Base-by-base conservation (phyloP, 2,329 filamentous ascomycete genomes). In the Sporothrix variecibatus region DNA sequence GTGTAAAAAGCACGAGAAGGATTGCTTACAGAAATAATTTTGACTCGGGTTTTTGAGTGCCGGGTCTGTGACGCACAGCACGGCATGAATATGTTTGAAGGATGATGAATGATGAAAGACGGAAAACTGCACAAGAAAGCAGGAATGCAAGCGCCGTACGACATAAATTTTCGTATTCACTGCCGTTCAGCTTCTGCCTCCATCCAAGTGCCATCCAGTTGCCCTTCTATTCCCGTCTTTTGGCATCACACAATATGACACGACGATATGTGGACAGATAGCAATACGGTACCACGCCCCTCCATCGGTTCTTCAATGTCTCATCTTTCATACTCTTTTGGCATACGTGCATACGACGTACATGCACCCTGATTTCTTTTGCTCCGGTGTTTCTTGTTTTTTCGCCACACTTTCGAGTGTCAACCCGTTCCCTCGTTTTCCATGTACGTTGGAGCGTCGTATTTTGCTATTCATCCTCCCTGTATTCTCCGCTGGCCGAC, bases 401-500 rank as follows among this genome's bases (percentile, higher is more conserved):
- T 26, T 62, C 17, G 31, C 58, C 58, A 23, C 64, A 53, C 20
- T 38, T 12, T 7, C 15, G 46, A 17, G 46, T 20, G 46, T 28
- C 40, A 46, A 17, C 38, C 62, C 38, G n/a, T 46, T 40, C 60
- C 34, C 34, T n/a, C 64, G 7, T 31, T 68, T 31, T 31, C 7
- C 11, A 43, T 34, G n/a, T 26, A 12, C 8, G 34, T 17, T 38
- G 17, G 26, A 28, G 17, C n/a, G 4, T 65, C 62, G n/a, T 20
- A 26, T 20, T 46, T 6, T 6, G 2, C n/a, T 12, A 3, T 26
- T 56, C 2, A 7, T 51, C 17, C n/a, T 11, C 7, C 11, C 40
- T 34, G 65, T 23, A 51, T 51, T 68, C 17, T 68, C 43, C 65
- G 43, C 43, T 23, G 65, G 40, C 65, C 65, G 43, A 31, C 26